Conservation (phyloP, 1,284 basidiomycete species). For the Porodaedalea pini region DNA sequence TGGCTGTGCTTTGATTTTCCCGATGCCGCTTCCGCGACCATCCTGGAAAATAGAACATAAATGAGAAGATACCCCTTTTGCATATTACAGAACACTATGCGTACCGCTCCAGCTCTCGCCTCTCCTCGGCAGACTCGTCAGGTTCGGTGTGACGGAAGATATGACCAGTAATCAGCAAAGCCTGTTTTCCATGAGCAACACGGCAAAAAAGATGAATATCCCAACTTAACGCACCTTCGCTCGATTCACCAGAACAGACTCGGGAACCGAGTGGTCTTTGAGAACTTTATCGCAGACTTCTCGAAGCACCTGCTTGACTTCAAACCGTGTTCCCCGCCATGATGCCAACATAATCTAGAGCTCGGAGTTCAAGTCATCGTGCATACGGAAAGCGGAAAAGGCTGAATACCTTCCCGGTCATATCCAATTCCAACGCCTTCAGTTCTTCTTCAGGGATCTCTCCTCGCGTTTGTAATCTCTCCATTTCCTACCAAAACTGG, state of each 20-base stretch:
- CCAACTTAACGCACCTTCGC: slow-evolving; percentile 76
- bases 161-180: slow-evolving; percentile 76
- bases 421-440: slow-evolving; percentile 86
- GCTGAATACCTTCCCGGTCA: slow-evolving; percentile 79
- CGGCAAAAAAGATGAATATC: slow-evolving; percentile 4
- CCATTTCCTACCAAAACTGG: slow-evolving; percentile 75
- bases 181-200: slow-evolving; percentile 40
- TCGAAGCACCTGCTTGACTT: slow-evolving; percentile 81
- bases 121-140: slow-evolving; percentile 88
- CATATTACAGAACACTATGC: slow-evolving; percentile 22
- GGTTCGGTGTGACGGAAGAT: slow-evolving; percentile 82
- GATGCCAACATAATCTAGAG: slow-evolving; percentile 85
- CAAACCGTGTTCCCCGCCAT: slow-evolving; percentile 91
- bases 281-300: slow-evolving; percentile 81
- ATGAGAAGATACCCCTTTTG: neutral
- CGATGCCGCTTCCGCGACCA: slow-evolving; percentile 67
- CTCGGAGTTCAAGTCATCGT: slow-evolving; percentile 6
- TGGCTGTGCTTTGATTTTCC: slow-evolving; percentile 59
- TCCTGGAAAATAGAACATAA: slow-evolving; percentile 32
- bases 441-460: slow-evolving; percentile 83
- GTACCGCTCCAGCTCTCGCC: slow-evolving; percentile 86
- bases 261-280: slow-evolving; percentile 69
- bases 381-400: neutral
- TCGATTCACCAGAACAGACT: slow-evolving; percentile 68
- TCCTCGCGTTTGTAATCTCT: slow-evolving; percentile 84